Evolutionary conservation across 2,329 filamentous ascomycete genomes (phyloP).

Genomic region (Parastagonospora nodorum): DNA sequence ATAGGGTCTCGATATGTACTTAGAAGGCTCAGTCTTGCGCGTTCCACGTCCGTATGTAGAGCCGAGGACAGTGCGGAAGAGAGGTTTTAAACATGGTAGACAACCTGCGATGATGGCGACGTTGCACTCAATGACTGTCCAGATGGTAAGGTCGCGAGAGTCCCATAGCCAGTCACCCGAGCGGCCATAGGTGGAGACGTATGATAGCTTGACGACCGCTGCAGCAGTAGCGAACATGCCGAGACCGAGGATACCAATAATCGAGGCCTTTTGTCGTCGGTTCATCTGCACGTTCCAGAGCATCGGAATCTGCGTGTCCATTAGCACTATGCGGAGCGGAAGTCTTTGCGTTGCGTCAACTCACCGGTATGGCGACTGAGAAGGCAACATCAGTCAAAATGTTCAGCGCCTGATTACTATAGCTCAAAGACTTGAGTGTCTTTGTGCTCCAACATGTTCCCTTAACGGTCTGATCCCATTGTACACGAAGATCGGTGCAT

Average conservation of each 20-base stretch:
- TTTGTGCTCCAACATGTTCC: constrained; percentile 50
- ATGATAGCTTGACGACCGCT: constrained; percentile 48
- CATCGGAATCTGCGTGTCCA: constrained; percentile 28
- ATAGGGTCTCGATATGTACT: constrained; percentile 20
- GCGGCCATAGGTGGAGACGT: constrained; percentile 44
- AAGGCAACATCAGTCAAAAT: constrained; percentile 51
- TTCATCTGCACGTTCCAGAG: constrained; percentile 46
- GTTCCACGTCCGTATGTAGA: constrained; percentile 34
- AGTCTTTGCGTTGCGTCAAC: neutral
- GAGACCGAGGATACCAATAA: constrained; percentile 50
- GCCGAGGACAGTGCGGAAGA: constrained; percentile 46
- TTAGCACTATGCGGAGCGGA: neutral
- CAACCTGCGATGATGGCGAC: constrained; percentile 53
- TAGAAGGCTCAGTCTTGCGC: constrained; percentile 11
- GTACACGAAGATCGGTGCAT: constrained; percentile 52
- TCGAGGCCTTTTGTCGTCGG: constrained; percentile 46
- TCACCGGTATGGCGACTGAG: constrained; percentile 45
- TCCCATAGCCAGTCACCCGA: constrained; percentile 48
- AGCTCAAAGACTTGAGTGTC: constrained; percentile 51
- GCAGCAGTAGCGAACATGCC: constrained; percentile 54
- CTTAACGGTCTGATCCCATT: constrained; percentile 51
- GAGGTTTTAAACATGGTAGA: constrained; percentile 50
- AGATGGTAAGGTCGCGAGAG: constrained; percentile 54
- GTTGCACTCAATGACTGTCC: constrained; percentile 53
- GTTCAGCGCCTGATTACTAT: constrained; percentile 52